Evolutionary conservation across 345 rosid genomes (phyloP).

Genomic region (Heritiera littoralis): DNA sequence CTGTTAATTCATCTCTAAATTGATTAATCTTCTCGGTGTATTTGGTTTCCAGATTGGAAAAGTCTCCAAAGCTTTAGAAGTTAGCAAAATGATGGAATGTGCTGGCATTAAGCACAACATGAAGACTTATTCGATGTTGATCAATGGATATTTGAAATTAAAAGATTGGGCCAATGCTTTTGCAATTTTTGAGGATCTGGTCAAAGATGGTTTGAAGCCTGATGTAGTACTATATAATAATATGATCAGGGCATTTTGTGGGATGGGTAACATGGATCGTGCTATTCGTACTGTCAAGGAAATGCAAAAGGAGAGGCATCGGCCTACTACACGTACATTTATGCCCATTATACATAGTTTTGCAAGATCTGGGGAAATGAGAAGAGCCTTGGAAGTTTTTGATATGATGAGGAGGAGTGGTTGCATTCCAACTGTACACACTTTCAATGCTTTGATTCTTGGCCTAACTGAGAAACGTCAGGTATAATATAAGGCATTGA

Average conservation of each 20-base stretch:
- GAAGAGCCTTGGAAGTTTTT: conserved; percentile 74
- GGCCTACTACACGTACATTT: conserved; percentile 82
- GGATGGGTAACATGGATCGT: conserved; percentile 97
- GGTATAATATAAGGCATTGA: conserved; percentile 42
- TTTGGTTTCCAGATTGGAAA: conserved; percentile 66
- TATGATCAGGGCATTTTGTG: conserved; percentile 85
- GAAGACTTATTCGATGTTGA: conserved; percentile 95
- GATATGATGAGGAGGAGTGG: conserved; percentile 94
- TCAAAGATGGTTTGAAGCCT: conserved; percentile 74
- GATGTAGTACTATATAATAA: conserved; percentile 88
- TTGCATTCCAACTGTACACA: conserved; percentile 90
- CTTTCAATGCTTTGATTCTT: conserved; percentile 86
- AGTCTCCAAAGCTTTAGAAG: conserved; percentile 79
- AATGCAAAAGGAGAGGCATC: conserved; percentile 83
- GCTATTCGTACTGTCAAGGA: conserved; percentile 78
- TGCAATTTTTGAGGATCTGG: conserved; percentile 82
- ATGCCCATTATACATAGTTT: conserved; percentile 88
- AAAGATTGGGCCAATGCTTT: conserved; percentile 97
- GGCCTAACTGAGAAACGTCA: conserved; percentile 88
- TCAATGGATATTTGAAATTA: conserved; percentile 82
- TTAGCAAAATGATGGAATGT: conserved; percentile 75
- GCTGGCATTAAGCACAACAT: conserved; percentile 78
- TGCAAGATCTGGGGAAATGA: conserved; percentile 82
- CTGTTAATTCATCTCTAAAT: conserved; percentile 14
- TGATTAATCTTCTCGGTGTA: neutral